Evolutionary conservation across 306 rosid genomes (phyloP).

Genomic region (Biancaea sappan): DNA sequence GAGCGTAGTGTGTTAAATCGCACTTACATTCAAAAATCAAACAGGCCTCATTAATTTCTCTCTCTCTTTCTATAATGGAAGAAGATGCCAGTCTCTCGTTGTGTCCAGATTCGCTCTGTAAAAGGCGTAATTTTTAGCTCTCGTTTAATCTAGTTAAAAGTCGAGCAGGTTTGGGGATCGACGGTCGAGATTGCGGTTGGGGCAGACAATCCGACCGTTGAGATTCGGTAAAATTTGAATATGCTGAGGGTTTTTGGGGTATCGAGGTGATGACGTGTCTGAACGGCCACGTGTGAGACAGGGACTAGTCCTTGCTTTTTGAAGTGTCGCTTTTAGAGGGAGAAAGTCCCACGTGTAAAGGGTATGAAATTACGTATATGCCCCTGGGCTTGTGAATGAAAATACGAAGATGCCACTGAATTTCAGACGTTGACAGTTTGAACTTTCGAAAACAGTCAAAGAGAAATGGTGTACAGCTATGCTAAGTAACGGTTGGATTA

Average conservation of each 20-base stretch:
- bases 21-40: constrained; percentile 68
- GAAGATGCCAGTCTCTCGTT: constrained; percentile 43
- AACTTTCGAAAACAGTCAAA: not conserved
- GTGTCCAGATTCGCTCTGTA: constrained; percentile 51
- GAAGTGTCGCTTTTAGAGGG: constrained; percentile 2
- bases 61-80: constrained; percentile 42
- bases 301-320: constrained; percentile 40
- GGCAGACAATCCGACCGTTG: constrained; percentile 71
- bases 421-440: not conserved
- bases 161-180: constrained; percentile 43
- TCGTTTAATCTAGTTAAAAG: constrained; percentile 45
- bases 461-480: not conserved
- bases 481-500: not conserved
- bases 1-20: constrained; percentile 19
- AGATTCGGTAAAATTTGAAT: constrained; percentile 58
- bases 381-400: not conserved
- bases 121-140: constrained; percentile 34
- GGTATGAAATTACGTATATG: constrained; percentile 16
- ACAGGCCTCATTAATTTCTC: constrained; percentile 37
- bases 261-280: constrained; percentile 45
- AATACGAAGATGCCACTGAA: constrained; percentile 10
- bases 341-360: constrained; percentile 54
- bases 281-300: constrained; percentile 46
- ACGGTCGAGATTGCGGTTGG: constrained; percentile 44
- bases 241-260: constrained; percentile 35